Conservation (phyloP, 768 basidiomycete species). For the Hydnomerulius pinastri region DNA sequence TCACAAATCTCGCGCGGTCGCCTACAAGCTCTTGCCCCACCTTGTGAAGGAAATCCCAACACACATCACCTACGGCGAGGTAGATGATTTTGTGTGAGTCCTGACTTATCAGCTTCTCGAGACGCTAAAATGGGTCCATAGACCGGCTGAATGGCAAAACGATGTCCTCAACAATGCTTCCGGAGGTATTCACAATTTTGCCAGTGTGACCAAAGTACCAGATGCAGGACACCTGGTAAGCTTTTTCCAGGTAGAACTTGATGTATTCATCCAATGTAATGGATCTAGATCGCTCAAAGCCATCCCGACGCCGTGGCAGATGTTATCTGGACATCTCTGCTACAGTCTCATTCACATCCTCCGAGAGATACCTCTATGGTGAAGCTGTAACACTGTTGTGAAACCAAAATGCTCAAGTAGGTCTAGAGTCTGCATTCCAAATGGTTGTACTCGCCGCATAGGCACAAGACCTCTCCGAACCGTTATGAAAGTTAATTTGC, state of each 20-base stretch:
- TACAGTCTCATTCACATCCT: not conserved
- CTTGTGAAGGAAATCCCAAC: not conserved
- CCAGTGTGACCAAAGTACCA: not conserved
- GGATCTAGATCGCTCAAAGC: constrained; percentile 1
- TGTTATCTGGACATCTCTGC: not conserved
- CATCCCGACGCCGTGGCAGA: constrained; percentile 4
- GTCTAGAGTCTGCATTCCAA: too few species aligned
- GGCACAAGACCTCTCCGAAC: too few species aligned
- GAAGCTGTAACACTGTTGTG: too few species aligned
- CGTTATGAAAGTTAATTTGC: too few species aligned
- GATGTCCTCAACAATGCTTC: not conserved
- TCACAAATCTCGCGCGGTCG: not conserved
- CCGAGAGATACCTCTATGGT: not conserved
- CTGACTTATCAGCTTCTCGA: not conserved
- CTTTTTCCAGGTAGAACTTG: not conserved
- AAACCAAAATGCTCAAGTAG: too few species aligned
- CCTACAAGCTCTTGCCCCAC: not conserved
- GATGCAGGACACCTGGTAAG: constrained; percentile 8
- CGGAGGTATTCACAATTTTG: constrained; percentile 1
- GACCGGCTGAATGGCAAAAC: not conserved
- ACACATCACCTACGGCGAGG: constrained; percentile 4
- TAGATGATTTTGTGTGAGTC: not conserved
- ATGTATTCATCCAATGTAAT: not conserved
- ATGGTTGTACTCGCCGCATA: too few species aligned
- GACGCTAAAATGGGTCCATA: not conserved